These are phyloP conservation scores for Viola pubescens DNA, from an alignment of 441 rosid species.

Conservation along the genomic window DNA sequence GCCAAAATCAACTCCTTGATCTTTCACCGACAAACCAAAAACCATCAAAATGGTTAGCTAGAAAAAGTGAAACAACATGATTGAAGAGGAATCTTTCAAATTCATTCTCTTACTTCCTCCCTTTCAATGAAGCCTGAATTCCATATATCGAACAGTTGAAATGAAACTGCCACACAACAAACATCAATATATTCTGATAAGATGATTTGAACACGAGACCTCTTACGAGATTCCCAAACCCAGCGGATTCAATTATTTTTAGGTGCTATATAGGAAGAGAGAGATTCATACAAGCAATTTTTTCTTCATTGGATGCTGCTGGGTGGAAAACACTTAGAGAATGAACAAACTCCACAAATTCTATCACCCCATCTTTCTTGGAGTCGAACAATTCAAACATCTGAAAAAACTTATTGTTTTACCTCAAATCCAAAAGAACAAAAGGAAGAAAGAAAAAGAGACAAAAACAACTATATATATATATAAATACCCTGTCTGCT, in stretches of 20 bases:
- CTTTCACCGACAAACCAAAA: constrained; percentile 13
- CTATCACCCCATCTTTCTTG: constrained; percentile 54
- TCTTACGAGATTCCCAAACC: background rate
- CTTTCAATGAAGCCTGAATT: constrained; percentile 43
- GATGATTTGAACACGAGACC: too few relatives aligned
- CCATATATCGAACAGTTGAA: constrained; percentile 30
- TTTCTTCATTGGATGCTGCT: constrained; percentile 44
- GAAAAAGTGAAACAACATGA: background rate
- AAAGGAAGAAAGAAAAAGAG: background rate
- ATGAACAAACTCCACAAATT: constrained; percentile 61
- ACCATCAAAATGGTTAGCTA: background rate
- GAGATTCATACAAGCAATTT: constrained; percentile 40
- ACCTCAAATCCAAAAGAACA: background rate
- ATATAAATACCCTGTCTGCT: constrained; percentile 43
- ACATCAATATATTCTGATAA: background rate
- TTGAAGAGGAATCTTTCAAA: background rate
- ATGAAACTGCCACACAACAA: constrained; percentile 30
- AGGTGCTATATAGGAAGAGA: background rate
- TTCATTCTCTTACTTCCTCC: constrained; percentile 26
- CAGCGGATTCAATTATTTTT: too few relatives aligned
- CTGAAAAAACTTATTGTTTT: constrained; percentile 16
- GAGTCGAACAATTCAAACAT: constrained; percentile 54
- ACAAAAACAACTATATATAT: background rate
- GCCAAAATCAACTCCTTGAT: constrained; percentile 36
- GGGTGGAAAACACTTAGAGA: constrained; percentile 71